Evolutionary conservation across 495 filamentous ascomycete species (phyloP).

Genomic region (Annulohypoxylon nitens): DNA sequence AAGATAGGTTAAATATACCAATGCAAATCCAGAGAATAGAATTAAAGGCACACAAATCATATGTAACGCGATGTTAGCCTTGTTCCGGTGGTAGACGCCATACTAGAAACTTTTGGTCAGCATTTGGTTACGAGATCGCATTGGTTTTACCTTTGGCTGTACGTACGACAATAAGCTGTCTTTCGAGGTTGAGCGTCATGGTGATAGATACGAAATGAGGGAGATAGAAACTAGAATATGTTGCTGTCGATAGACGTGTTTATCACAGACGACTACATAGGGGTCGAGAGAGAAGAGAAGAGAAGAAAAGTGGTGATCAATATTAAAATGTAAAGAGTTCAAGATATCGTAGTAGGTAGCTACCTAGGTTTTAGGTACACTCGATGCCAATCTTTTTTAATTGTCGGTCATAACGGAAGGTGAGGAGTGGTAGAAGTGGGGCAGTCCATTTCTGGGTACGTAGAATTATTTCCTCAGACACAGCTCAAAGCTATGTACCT

Average conservation of each 20-base stretch:
- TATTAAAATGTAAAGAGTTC: constrained; percentile 1
- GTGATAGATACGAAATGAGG: constrained; percentile 7
- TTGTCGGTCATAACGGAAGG: constrained; percentile 30
- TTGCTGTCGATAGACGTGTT: neutral
- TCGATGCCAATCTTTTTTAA: constrained; percentile 14
- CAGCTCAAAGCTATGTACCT: too few relatives aligned
- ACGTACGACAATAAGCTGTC: constrained; percentile 63
- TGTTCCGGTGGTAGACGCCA: constrained; percentile 92
- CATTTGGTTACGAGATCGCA: constrained; percentile 1
- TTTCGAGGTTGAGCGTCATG: constrained; percentile 64
- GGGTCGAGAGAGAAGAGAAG: neutral
- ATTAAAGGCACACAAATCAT: constrained; percentile 89
- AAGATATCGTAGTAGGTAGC: neutral
- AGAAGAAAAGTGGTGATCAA: neutral
- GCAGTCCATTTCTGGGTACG: constrained; percentile 11
- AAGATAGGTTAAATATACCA: constrained; percentile 67
- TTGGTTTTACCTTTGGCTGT: constrained; percentile 20
- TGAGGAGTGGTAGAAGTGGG: constrained; percentile 33
- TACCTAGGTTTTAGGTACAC: neutral
- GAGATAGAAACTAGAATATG: neutral
- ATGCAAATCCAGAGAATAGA: constrained; percentile 79
- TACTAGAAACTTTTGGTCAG: constrained; percentile 69
- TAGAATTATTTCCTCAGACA: neutral
- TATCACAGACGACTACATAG: constrained; percentile 4
- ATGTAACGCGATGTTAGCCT: constrained; percentile 91